Evolutionary conservation across 2,329 filamentous ascomycete genomes (phyloP).

Genomic region (Phyllosticta citrichinensis): DNA sequence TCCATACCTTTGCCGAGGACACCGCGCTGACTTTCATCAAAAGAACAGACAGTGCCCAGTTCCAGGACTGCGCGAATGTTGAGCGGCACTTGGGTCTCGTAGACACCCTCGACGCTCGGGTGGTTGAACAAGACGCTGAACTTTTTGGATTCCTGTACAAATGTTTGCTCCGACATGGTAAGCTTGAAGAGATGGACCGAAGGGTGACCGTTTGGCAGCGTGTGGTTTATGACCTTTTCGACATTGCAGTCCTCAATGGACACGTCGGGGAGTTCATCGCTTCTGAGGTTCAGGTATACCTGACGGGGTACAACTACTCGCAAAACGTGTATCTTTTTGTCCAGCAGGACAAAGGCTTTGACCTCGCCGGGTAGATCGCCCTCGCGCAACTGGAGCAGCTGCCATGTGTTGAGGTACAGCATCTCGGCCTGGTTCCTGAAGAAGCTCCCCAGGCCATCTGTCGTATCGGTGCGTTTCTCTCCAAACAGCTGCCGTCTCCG

Average conservation of each 20-base stretch:
- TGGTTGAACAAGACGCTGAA: constrained; percentile 80
- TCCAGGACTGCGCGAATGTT: constrained; percentile 80
- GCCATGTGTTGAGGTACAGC: constrained; percentile 89
- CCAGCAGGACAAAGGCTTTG: constrained; percentile 81
- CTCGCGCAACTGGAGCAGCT: constrained; percentile 75
- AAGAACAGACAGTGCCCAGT: constrained; percentile 82
- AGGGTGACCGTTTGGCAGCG: constrained; percentile 86
- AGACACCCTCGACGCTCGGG: constrained; percentile 90
- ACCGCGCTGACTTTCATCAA: constrained; percentile 82
- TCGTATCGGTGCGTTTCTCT: constrained; percentile 56
- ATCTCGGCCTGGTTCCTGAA: constrained; percentile 90
- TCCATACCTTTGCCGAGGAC: constrained; percentile 89
- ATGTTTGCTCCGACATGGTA: constrained; percentile 78
- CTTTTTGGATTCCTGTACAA: constrained; percentile 74
- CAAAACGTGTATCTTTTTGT: constrained; percentile 78
- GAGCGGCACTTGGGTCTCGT: constrained; percentile 85
- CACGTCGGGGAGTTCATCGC: constrained; percentile 77
- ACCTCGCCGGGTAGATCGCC: constrained; percentile 82
- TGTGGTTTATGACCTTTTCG: constrained; percentile 88
- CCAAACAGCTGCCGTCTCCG: constrained; percentile 87
- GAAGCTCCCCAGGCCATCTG: constrained; percentile 55
- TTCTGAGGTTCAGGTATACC: constrained; percentile 85
- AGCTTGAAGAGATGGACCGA: constrained; percentile 93
- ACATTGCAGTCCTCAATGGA: constrained; percentile 77
- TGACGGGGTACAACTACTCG: constrained; percentile 84